Evolutionary conservation across 164 flowering plant genomes (phyloP).

Genomic region (Nymphaea colorata): DNA sequence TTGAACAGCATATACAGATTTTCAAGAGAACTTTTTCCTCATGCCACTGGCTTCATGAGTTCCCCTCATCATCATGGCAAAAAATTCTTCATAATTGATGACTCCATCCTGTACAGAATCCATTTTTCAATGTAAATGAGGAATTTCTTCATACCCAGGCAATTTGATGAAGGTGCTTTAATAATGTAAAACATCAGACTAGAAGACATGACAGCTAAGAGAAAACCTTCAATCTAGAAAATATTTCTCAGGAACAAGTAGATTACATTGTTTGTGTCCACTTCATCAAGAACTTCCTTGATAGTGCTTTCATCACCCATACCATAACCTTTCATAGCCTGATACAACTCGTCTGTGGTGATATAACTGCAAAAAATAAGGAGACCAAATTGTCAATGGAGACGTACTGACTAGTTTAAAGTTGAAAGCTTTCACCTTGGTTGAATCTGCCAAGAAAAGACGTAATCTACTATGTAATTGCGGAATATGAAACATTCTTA

Average conservation of each 20-base stretch:
- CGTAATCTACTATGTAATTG: background rate
- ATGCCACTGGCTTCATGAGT: conserved; percentile 22
- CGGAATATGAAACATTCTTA: background rate
- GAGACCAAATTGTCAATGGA: background rate
- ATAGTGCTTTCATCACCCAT: conserved; percentile 89
- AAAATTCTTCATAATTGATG: conserved; percentile 78
- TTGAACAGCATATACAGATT: no score
- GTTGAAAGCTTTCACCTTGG: background rate
- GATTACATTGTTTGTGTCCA: conserved; percentile 64
- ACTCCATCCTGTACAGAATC: conserved; percentile 49
- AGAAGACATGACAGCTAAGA: no score
- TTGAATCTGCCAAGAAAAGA: background rate
- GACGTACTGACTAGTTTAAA: background rate
- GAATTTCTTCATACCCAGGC: background rate
- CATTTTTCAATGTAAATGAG: background rate
- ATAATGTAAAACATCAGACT: no score
- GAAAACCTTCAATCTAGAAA: background rate
- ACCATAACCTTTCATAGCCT: conserved; percentile 59
- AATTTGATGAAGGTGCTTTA: no score
- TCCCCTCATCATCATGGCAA: conserved; percentile 74
- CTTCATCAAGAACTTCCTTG: conserved; percentile 66
- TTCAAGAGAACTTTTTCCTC: conserved; percentile 6
- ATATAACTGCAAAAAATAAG: conserved; percentile 39
- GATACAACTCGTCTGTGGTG: conserved; percentile 81
- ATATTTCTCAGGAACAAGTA: background rate